Evolutionary conservation across 768 basidiomycete genomes (phyloP), one percentile per base, ranked within the genome.

Genomic region (Lentinula aciculospora): DNA sequence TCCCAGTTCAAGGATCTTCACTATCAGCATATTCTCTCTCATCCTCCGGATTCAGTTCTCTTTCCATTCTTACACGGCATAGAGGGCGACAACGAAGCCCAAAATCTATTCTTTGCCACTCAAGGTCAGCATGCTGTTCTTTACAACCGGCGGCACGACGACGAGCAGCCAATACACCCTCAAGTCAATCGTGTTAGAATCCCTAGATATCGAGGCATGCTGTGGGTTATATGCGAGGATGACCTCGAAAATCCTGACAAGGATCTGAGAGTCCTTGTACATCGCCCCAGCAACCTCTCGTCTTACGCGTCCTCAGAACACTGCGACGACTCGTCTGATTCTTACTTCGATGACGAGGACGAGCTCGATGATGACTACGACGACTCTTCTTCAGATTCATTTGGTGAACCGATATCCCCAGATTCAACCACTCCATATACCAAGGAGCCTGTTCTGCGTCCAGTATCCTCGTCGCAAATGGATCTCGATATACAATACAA

Each of bases 51-150:
- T 72, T 76, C 79, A 39, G 79, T 87, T 63, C 81, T 94, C 58
- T 96, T 96, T 68, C 93, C 93, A 0, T 96, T 94, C 72, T 73
- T 93, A 15, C 93, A 94, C 65, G 90, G 92, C 44, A 77, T 94
- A 60, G 92, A 94, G 65, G 86, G 90, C 61, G 79, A 85, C 58
- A 92, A 92, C 66, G 71, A 81, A 15, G 84, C 85, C 0, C 92
- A 93, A 73, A 91, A 89, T 65, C 76, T 80, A 21, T 94, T 94
- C 77, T 95, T 95, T 67, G 78, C 81, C 10, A 66, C 77, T 9
- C 68, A 70, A 5, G 60, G 57, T 25, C 64, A 67, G 10, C 56
- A 51, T 42, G 58, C 37, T 40, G 45, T 56, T 9, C 40, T 15
- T 37, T 45, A 25, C 34, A 53, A 58, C 25, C 49, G 40, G 39